Evolutionary conservation across 768 basidiomycete genomes (phyloP), one percentile per base, ranked within the genome.

Genomic region (Suillus paluster): DNA sequence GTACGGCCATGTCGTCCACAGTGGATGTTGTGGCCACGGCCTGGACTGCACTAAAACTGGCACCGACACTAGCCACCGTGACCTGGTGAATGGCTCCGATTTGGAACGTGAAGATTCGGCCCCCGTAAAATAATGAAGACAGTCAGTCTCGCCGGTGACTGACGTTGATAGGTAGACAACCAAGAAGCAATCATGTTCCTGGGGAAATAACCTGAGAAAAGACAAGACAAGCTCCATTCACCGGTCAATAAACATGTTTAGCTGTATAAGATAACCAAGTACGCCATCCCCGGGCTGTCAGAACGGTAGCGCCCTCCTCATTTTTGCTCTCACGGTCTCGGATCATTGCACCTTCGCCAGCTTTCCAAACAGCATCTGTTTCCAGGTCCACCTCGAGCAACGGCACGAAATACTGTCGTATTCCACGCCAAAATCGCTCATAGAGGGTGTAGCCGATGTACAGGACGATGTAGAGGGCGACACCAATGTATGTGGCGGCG

Each of bases 231-330:
- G 36, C 15, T 23, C 53, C 9, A 11, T 54, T 23, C 9, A 6
- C 21, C 17, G 17, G 36, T 94, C 91, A 23, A 91, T 74, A 68
- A 85, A 92, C 66, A 92, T 89, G 65, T 83, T 88, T 41, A 80
- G 70, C 34, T 88, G 83, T n/a, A 10, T 34, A 36, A 34, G 30
- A 23, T 58, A 63, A 10, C 52, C 58, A 21, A 60, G 41, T 53
- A 46, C 58, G 33, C 68, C 67, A 61, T 59, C 33, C 38, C 41
- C 53, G 8, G 44, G 45, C 4, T 49, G 61, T 49, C 50, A 60
- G 30, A 5, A 41, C 27, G 58, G 64, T 62, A 53, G 52, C 21
- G 33, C 48, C 30, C 48, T 54, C 53, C 36, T 61, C 17, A 53
- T 41, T 41, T 11, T 25, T 64, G 36, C 8, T 19, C 27, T 65